Conservation (phyloP, 2,329 filamentous ascomycete genomes). For the Aspergillus fumigatus region DNA sequence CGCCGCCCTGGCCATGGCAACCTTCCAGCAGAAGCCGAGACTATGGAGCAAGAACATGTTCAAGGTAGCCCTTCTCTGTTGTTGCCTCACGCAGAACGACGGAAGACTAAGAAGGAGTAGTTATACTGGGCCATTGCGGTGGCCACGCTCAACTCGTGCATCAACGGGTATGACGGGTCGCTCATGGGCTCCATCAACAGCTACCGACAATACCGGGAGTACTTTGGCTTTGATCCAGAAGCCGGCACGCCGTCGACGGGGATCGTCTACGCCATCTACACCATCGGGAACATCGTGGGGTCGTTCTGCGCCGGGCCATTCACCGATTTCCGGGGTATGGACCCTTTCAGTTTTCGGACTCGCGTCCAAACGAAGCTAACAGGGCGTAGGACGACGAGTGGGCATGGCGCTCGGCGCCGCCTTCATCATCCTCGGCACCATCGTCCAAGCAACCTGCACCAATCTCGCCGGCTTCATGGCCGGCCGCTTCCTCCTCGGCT, state of each 20-base stretch:
- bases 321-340: constrained; percentile 35
- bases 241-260: constrained; percentile 40
- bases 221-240: constrained; percentile 32
- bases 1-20: constrained; percentile 30
- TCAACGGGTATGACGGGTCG: constrained; percentile 48
- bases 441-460: constrained; percentile 23
- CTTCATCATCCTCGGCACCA: constrained; percentile 24
- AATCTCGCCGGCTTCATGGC: constrained; percentile 26
- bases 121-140: constrained; percentile 40
- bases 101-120: constrained; percentile 15
- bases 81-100: not conserved
- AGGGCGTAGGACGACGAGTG: constrained; percentile 18
- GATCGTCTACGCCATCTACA: constrained; percentile 48
- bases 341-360: no score
- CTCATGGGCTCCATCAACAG: constrained; percentile 48
- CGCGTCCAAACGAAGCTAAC: no score
- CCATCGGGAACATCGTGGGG: constrained; percentile 47
- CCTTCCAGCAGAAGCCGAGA: constrained; percentile 28
- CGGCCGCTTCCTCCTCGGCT: constrained; percentile 29
- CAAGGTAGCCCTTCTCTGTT: constrained; percentile 25
- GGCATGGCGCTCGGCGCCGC: constrained; percentile 26
- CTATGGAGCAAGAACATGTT: constrained; percentile 42
- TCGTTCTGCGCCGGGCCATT: constrained; percentile 43
- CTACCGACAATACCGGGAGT: constrained; percentile 42
- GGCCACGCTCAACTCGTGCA: constrained; percentile 43